phyloP scores from a whole-genome alignment of 2,329 filamentous ascomycete species.

The Cladosporium sp. region DNA sequence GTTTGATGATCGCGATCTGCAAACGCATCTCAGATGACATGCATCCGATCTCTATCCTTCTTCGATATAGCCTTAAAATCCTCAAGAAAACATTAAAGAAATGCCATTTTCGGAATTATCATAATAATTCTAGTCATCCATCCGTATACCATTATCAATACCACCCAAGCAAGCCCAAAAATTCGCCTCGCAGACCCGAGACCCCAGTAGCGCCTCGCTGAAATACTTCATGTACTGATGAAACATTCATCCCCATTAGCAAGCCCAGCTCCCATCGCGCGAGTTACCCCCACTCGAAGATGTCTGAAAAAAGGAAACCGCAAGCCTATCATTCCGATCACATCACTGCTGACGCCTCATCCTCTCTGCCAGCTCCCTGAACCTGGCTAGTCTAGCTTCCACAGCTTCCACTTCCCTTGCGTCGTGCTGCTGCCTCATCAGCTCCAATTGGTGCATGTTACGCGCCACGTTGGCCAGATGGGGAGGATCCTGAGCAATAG shows the following conservation, averaged over 20 bases:
- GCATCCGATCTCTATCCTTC: background rate
- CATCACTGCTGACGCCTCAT: background rate
- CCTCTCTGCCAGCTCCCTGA: background rate
- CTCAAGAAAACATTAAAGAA: background rate
- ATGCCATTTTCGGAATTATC: background rate
- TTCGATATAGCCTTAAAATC: background rate
- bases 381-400: background rate
- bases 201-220: background rate
- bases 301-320: background rate
- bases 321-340: background rate
- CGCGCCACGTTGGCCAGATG: slow-evolving; percentile 1
- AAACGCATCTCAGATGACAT: background rate
- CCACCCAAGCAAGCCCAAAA: background rate
- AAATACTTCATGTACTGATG: background rate
- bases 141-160: background rate
- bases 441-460: slow-evolving; percentile 7
- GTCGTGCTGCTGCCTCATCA: slow-evolving; percentile 4
- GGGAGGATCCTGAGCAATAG: background rate
- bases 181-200: background rate
- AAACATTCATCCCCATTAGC: background rate
- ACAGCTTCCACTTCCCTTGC: background rate
- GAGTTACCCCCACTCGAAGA: background rate
- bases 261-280: background rate
- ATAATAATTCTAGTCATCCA: background rate
- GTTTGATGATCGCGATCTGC: background rate